Evolutionary conservation across 495 filamentous ascomycete species (phyloP).

Genomic region (Aspergillus mulundensis): DNA sequence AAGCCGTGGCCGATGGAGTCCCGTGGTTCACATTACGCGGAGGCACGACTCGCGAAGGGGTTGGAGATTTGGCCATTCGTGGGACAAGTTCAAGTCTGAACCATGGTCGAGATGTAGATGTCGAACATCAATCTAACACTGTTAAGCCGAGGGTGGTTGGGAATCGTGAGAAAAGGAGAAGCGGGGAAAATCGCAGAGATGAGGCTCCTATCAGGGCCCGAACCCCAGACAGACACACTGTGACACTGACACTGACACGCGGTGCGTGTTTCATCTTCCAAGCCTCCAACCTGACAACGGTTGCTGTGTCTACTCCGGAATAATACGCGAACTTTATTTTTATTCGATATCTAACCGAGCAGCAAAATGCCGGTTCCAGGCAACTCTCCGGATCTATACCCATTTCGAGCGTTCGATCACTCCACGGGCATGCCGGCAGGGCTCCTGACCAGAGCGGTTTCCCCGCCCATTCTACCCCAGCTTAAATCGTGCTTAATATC

Average conservation of each 20-base stretch:
- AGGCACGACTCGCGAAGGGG: constrained; percentile 27
- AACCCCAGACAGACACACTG: no score
- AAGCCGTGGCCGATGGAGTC: constrained; percentile 15
- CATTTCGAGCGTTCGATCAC: background rate
- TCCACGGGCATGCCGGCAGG: background rate
- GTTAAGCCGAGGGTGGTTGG: background rate
- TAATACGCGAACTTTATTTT: no score
- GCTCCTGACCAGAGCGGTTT: no score
- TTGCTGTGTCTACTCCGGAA: no score
- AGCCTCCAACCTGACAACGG: no score
- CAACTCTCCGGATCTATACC: background rate
- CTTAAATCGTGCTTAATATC: constrained; percentile 1
- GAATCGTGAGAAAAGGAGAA: background rate
- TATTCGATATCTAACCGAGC: background rate
- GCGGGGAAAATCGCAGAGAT: background rate
- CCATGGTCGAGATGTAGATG: background rate
- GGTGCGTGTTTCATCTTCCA: no score
- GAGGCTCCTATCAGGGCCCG: background rate
- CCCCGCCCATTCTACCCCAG: constrained; percentile 2
- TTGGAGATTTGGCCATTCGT: constrained; percentile 32
- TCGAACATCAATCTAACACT: background rate
- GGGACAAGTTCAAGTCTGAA: constrained; percentile 8
- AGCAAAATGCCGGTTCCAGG: background rate
- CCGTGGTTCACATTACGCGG: constrained; percentile 20
- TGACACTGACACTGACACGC: no score